These are phyloP conservation scores for Ceratobasidium sp. DNA, from an alignment of 1,284 basidiomycete species.

Conservation along the genomic window DNA sequence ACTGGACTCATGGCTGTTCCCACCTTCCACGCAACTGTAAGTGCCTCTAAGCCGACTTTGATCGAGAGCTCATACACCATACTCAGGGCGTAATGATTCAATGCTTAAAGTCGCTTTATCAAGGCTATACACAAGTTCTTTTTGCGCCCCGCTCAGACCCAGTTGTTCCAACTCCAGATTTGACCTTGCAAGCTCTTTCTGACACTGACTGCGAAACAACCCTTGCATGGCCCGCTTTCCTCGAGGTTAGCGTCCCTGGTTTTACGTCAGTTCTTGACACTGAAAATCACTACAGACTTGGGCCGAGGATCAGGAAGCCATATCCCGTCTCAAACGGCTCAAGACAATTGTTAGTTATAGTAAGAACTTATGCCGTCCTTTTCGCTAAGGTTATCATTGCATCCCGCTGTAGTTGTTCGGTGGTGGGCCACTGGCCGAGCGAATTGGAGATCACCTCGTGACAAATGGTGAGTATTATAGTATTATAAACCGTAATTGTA, in stretches of 20 bases:
- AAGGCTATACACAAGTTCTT: constrained; percentile 17
- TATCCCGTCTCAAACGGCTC: too few species aligned
- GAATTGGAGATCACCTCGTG: constrained; percentile 7
- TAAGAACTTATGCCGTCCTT: constrained; percentile 13
- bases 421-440: constrained; percentile 7
- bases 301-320: too few species aligned
- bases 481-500: too few species aligned
- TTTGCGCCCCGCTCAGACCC: constrained; percentile 46
- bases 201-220: constrained; percentile 6
- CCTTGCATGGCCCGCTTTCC: constrained; percentile 45
- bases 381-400: too few species aligned
- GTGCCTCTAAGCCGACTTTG: neutral
- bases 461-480: constrained; percentile 19
- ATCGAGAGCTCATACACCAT: neutral
- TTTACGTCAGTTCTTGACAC: too few species aligned
- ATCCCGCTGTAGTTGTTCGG: constrained; percentile 30
- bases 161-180: constrained; percentile 42
- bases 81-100: constrained; percentile 12
- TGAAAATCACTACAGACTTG: constrained; percentile 31
- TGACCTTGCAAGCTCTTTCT: constrained; percentile 31
- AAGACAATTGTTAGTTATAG: neutral
- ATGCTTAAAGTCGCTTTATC: neutral
- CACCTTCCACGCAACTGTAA: constrained; percentile 21
- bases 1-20: constrained; percentile 28
- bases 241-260: constrained; percentile 37